phyloP scores from a whole-genome alignment of 208 protist species.

The Plasmodiophora brassicae region DNA sequence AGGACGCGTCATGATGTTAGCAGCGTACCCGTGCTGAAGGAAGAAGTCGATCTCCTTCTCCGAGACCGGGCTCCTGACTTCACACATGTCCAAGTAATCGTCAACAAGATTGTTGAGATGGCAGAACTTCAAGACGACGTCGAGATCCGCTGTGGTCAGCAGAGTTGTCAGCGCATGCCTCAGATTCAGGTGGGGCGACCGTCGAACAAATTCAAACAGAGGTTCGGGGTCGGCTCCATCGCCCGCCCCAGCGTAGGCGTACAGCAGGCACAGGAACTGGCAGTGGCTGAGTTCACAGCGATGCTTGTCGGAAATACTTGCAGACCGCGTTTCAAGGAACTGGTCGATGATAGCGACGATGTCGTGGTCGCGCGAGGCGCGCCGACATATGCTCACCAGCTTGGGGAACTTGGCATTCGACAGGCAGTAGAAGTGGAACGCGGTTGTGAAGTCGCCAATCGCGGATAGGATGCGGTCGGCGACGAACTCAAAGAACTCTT shows the following conservation, averaged over 20 bases:
- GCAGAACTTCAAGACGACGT: neutral
- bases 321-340: neutral
- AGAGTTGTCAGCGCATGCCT: neutral
- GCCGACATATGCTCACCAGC: neutral
- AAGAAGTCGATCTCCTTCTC: neutral
- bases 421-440: neutral
- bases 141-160: neutral
- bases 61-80: neutral
- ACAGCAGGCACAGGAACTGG: neutral
- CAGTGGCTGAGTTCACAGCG: neutral
- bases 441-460: neutral
- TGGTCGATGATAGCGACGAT: neutral
- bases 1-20: neutral
- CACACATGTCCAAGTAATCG: neutral
- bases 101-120: neutral
- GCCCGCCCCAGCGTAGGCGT: neutral
- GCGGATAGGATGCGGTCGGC: neutral
- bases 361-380: neutral
- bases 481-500: neutral
- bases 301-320: neutral
- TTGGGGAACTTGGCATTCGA: neutral
- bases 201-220: neutral
- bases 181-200: neutral
- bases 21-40: neutral
- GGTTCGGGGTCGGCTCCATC: neutral